phyloP scores from a whole-genome alignment of 1,284 basidiomycete genomes.

The Ceratobasidium theobromae region DNA sequence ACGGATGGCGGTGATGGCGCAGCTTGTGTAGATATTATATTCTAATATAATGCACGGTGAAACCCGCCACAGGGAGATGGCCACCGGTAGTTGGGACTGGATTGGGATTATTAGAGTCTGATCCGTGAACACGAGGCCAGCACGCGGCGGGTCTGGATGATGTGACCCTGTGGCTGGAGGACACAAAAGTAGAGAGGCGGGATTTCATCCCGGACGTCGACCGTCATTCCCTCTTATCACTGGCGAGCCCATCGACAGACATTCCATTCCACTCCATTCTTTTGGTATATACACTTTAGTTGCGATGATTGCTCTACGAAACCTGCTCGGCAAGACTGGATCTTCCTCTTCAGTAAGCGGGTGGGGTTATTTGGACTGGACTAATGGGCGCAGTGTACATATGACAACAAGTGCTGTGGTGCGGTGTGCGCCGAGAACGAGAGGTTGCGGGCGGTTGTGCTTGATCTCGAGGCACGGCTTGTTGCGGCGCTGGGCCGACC shows the following conservation, averaged over 20 bases:
- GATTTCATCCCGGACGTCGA: slow-evolving; percentile 23
- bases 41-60: background rate
- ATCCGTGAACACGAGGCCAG: background rate
- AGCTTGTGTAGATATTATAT: background rate
- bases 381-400: slow-evolving; percentile 25
- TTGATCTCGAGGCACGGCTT: background rate
- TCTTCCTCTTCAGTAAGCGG: slow-evolving; percentile 12
- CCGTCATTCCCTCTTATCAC: slow-evolving; percentile 5
- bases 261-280: background rate
- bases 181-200: background rate
- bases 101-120: background rate
- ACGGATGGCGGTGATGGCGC: slow-evolving; percentile 25
- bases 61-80: too few relatives aligned
- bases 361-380: background rate
- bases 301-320: slow-evolving; percentile 28
- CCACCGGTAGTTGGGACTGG: background rate
- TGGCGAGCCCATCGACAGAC: slow-evolving; percentile 1
- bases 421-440: background rate
- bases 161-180: slow-evolving; percentile 13
- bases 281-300: background rate
- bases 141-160: background rate
- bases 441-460: background rate
- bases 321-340: slow-evolving; percentile 21
- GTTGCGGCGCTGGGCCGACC: background rate
- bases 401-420: slow-evolving; percentile 13